A percentile compares a stretch with the other conserved stretches of the same genome.
Conservation (phyloP, 345 rosid genomes). For the Durio zibethinus region DNA sequence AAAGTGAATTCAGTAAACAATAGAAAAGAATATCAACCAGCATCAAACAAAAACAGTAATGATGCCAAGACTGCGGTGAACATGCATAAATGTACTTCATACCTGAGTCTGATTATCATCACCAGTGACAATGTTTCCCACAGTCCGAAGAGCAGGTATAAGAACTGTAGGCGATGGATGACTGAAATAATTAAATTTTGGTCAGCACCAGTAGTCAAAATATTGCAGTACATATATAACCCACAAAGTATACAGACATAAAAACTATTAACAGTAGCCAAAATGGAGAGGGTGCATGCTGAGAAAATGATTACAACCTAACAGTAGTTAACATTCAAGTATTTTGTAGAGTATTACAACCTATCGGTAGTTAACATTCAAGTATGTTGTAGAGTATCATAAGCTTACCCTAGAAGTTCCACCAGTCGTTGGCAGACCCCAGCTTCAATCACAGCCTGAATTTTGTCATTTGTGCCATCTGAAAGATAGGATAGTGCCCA, state of each 20-base stretch:
- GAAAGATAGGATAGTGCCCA: conserved; percentile 79
- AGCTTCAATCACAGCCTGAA: conserved; percentile 77
- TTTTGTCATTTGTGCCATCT: conserved; percentile 89
- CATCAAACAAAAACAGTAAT: neutral
- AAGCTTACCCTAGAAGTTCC: conserved; percentile 69
- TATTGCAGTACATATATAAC: neutral
- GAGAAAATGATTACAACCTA: neutral
- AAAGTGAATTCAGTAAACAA: neutral
- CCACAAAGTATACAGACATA: conserved; percentile 9
- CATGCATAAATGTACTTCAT: conserved; percentile 11
- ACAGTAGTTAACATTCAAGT: conserved; percentile 12
- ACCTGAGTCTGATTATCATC: conserved; percentile 92
- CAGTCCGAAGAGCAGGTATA: conserved; percentile 84
- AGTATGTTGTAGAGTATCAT: neutral
- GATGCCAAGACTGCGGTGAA: neutral
- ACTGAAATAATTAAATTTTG: conserved; percentile 37
- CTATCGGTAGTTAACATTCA: conserved; percentile 11
- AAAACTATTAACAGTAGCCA: conserved; percentile 25
- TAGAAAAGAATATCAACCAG: neutral
- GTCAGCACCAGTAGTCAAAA: conserved; percentile 22
- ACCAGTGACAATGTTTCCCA: conserved; percentile 82
- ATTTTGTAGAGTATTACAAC: neutral
- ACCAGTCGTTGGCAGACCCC: conserved; percentile 81
- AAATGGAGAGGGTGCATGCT: conserved; percentile 23
- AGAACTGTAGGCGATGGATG: conserved; percentile 86